Evolutionary conservation across 371 early-diverging fungal species (phyloP).

Genomic region (Syncephalastrum contaminatum): DNA sequence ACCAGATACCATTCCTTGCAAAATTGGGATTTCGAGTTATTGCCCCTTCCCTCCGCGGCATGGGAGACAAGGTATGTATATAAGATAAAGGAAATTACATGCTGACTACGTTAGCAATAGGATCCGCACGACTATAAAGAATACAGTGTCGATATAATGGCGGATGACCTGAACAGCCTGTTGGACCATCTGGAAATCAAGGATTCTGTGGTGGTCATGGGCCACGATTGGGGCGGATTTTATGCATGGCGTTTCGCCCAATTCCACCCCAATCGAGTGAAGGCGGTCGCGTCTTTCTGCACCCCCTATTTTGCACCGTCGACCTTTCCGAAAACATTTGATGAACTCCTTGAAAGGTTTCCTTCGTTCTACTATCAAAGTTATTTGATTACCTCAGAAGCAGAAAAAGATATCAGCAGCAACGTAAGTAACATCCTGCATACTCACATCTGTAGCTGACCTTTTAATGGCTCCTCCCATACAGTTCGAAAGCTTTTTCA

Average conservation of each 20-base stretch:
- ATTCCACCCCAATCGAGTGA: constrained; percentile 64
- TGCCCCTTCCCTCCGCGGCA: constrained; percentile 68
- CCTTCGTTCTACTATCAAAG: constrained; percentile 64
- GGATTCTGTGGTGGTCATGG: constrained; percentile 58
- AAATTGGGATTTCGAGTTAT: constrained; percentile 71
- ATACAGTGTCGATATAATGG: constrained; percentile 59
- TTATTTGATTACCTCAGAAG: constrained; percentile 35
- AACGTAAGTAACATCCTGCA: constrained; percentile 10
- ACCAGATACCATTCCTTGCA: constrained; percentile 67
- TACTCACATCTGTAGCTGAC: background rate
- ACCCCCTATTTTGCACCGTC: constrained; percentile 60
- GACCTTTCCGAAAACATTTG: constrained; percentile 30
- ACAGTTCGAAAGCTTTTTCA: constrained; percentile 21
- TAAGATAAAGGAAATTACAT: background rate
- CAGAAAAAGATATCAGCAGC: constrained; percentile 38
- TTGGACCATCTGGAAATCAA: constrained; percentile 61
- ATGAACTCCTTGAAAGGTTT: constrained; percentile 44
- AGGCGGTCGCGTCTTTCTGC: constrained; percentile 64
- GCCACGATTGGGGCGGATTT: constrained; percentile 80
- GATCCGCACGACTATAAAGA: constrained; percentile 42
- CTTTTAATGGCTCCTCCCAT: background rate
- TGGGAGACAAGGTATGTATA: constrained; percentile 62
- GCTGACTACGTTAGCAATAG: constrained; percentile 19
- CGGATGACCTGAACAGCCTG: constrained; percentile 56
- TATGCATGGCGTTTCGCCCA: constrained; percentile 68